A percentile compares a stretch with the other conserved stretches of the same genome.
Conservation (phyloP, 2,329 filamentous ascomycete genomes). For the Microsporum canis region DNA sequence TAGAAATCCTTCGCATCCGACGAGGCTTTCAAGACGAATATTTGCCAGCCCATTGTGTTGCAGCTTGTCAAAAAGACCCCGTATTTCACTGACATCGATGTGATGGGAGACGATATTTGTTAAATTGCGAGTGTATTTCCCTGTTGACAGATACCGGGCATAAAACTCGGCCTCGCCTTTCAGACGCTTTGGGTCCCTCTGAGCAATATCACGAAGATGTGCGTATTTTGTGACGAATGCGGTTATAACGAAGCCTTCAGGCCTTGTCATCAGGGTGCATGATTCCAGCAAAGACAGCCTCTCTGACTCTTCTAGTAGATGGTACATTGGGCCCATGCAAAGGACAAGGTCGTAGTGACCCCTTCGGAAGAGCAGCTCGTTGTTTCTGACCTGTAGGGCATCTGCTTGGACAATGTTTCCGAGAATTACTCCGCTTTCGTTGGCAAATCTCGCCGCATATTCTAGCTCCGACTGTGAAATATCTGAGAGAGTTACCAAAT, state of each 20-base stretch:
- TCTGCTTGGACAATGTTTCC: neutral
- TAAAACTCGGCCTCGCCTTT: neutral
- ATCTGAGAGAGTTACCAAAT: neutral
- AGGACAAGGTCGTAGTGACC: slow-evolving; percentile 1
- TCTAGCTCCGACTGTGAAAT: neutral
- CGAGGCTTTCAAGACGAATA: neutral
- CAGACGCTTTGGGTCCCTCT: neutral
- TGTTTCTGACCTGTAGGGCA: neutral
- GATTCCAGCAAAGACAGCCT: neutral
- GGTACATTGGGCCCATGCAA: slow-evolving; percentile 2
- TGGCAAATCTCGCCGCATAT: neutral
- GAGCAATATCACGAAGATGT: slow-evolving; percentile 1
- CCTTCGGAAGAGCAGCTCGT: neutral
- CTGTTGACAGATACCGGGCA: neutral
- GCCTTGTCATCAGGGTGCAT: neutral
- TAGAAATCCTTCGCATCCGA: slow-evolving; percentile 1
- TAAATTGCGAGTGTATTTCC: slow-evolving; percentile 2
- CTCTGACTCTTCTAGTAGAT: slow-evolving; percentile 1
- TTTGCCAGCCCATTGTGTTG: neutral
- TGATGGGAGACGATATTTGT: neutral
- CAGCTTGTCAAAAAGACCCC: neutral
- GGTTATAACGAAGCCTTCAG: neutral
- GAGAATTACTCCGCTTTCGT: neutral
- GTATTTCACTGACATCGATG: neutral
- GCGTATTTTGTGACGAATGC: slow-evolving; percentile 5